These are phyloP conservation scores for Nakaseomyces delphensis DNA, from an alignment of 1,139 yeast species.

Conservation along the genomic window DNA sequence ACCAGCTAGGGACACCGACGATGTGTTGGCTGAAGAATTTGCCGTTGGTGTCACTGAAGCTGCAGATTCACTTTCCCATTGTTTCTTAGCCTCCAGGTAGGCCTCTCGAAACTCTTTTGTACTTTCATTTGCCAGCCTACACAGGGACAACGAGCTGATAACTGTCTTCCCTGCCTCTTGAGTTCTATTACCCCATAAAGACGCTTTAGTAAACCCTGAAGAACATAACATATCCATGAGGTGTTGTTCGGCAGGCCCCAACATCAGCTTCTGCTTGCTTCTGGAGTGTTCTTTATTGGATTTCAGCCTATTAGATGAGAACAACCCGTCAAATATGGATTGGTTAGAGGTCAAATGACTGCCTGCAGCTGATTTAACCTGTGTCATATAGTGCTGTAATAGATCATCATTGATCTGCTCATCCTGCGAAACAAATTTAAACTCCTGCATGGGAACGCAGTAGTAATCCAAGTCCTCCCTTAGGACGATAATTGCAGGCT, in stretches of 20 bases:
- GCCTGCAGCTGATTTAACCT: constrained; percentile 65
- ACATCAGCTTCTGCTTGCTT: constrained; percentile 32
- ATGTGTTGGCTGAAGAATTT: constrained; percentile 1
- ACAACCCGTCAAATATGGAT: constrained; percentile 66
- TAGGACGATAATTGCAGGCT: constrained; percentile 86
- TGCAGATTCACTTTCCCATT: constrained; percentile 18
- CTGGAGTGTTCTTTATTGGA: constrained; percentile 12
- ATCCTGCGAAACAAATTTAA: constrained; percentile 32
- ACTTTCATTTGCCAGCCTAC: constrained; percentile 45
- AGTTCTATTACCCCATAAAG: constrained; percentile 80
- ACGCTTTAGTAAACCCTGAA: constrained; percentile 66
- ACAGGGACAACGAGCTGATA: constrained; percentile 74
- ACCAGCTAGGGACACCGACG: neutral
- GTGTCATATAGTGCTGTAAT: constrained; percentile 39
- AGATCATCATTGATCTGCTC: constrained; percentile 29
- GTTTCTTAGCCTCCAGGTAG: constrained; percentile 19
- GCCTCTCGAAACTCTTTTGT: constrained; percentile 28
- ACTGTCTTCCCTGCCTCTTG: constrained; percentile 83
- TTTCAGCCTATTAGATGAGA: constrained; percentile 30
- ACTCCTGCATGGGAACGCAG: constrained; percentile 52
- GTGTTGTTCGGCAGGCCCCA: constrained; percentile 93
- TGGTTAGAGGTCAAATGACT: constrained; percentile 47
- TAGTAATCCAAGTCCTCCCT: constrained; percentile 93
- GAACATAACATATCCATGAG: constrained; percentile 89
- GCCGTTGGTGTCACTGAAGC: neutral